phyloP scores from a whole-genome alignment of 768 basidiomycete genomes.

The Dioszegia hungarica region DNA sequence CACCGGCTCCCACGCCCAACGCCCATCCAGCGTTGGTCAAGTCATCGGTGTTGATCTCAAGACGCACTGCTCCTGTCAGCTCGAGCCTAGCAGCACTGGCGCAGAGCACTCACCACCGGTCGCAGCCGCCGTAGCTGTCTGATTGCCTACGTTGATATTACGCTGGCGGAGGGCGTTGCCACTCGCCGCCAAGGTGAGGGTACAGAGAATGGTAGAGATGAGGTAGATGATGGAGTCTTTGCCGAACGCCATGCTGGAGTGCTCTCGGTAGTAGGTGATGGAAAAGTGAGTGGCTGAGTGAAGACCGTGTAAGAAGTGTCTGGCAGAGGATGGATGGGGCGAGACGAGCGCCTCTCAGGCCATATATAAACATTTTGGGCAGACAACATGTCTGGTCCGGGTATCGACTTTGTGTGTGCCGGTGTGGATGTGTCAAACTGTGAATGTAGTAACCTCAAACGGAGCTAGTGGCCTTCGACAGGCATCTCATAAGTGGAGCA shows the following conservation, averaged over 20 bases:
- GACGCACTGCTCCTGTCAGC: neutral
- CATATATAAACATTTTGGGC: no score
- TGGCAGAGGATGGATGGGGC: no score
- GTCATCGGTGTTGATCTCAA: constrained; percentile 1
- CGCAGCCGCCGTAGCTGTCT: neutral
- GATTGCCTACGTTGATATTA: neutral
- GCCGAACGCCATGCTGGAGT: constrained; percentile 1
- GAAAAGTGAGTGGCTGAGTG: no score
- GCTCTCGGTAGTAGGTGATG: neutral
- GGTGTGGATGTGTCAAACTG: no score
- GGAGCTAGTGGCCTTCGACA: no score
- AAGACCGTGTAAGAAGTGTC: no score
- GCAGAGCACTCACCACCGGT: neutral
- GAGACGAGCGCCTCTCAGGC: no score
- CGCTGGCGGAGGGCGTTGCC: neutral
- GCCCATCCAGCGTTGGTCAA: constrained; percentile 3
- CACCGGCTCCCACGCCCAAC: constrained; percentile 1
- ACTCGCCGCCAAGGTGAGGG: neutral
- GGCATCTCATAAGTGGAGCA: no score
- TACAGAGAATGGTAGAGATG: neutral
- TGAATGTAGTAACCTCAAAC: no score
- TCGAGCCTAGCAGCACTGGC: no score
- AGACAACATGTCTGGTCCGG: no score
- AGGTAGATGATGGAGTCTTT: constrained; percentile 7
- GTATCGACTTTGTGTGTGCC: no score